A percentile compares a stretch with the other conserved stretches of the same genome.
phyloP scores from a whole-genome alignment of 257 asterid species.

The Solanum gracilifrons region DNA sequence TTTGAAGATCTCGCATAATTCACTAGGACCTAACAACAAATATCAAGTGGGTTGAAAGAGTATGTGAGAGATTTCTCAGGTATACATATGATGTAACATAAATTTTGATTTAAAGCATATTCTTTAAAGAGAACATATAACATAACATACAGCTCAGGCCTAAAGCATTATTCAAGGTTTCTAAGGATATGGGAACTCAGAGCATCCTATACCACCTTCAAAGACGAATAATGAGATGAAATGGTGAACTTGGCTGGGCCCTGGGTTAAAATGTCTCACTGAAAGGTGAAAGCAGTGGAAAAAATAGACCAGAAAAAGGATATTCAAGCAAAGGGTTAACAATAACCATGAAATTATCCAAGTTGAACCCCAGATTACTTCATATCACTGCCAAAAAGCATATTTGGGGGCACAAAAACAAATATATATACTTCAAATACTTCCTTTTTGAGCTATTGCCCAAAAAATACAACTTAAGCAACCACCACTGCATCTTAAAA shows the following conservation, averaged over 20 bases:
- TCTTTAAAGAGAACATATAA: not conserved
- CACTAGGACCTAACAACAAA: constrained; percentile 62
- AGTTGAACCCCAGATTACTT: not conserved
- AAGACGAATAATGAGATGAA: not conserved
- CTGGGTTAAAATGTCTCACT: not conserved
- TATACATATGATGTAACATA: not conserved
- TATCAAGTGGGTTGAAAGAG: not conserved
- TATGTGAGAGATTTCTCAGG: not conserved
- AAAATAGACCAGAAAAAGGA: not conserved
- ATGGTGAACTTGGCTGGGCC: not conserved
- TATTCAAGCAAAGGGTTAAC: not conserved
- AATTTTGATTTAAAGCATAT: not conserved
- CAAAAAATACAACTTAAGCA: not conserved
- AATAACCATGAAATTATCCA: not conserved
- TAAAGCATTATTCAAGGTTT: not conserved
- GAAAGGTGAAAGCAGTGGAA: not conserved
- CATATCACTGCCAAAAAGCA: not conserved
- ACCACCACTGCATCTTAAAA: not conserved
- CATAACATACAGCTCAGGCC: not conserved
- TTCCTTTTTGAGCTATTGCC: not conserved
- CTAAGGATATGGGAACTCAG: not conserved
- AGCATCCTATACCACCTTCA: not conserved
- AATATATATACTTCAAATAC: not conserved
- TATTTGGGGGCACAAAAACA: not conserved
- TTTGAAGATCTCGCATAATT: constrained; percentile 93